Percentiles rank a stretch among this genome's conserved stretches.
These are phyloP conservation scores for Kwoniella sp. DNA, from an alignment of 768 basidiomycete genomes.

Conservation along the genomic window DNA sequence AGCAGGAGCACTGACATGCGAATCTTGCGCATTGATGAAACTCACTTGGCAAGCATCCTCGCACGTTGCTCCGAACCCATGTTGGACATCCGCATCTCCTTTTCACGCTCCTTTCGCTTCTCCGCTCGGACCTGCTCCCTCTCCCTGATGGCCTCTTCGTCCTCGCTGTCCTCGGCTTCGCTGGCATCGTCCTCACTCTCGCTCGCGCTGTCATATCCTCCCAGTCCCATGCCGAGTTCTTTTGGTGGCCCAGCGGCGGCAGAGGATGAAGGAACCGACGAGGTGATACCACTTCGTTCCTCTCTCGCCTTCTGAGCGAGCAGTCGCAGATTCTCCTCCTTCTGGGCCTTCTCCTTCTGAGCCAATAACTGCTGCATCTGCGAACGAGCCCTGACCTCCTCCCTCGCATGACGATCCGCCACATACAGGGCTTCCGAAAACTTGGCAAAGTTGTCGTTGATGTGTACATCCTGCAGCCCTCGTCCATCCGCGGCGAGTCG, in stretches of 20 bases:
- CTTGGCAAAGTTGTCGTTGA: conserved; percentile 98
- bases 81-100: conserved; percentile 97
- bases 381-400: conserved; percentile 92
- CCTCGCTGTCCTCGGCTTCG: conserved; percentile 58
- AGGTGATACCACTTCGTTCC: conserved; percentile 71
- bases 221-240: conserved; percentile 67
- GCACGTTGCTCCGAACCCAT: conserved; percentile 97
- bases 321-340: conserved; percentile 90
- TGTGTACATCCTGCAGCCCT: conserved; percentile 95
- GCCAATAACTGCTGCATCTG: conserved; percentile 99
- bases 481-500: conserved; percentile 96
- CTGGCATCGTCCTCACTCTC: conserved; percentile 63
- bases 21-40: conserved; percentile 7
- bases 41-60: conserved; percentile 78
- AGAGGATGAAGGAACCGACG: conserved; percentile 44
- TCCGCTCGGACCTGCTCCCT: conserved; percentile 87
- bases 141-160: conserved; percentile 77
- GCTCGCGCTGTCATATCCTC: conserved; percentile 80
- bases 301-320: conserved; percentile 94
- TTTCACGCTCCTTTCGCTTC: conserved; percentile 87
- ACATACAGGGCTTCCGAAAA: conserved; percentile 94
- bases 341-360: conserved; percentile 93
- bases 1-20: background rate
- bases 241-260: conserved; percentile 52
- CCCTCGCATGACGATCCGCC: conserved; percentile 93